phyloP scores from a whole-genome alignment of 177 flowering plant genomes.

The Vitis hybrid region DNA sequence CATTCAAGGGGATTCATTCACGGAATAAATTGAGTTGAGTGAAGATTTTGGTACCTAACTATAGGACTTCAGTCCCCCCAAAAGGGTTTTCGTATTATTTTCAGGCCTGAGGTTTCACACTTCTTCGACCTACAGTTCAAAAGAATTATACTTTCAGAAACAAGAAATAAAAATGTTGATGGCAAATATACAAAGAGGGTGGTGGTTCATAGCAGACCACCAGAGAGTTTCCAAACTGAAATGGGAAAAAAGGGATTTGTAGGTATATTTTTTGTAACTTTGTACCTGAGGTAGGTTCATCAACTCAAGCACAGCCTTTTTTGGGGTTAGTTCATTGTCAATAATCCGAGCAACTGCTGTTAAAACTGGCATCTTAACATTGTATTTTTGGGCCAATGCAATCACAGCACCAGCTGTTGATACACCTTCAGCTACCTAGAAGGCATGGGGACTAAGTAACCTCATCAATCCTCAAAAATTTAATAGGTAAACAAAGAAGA shows the following conservation, averaged over 20 bases:
- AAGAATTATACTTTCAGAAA: not conserved
- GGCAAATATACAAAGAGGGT: not conserved
- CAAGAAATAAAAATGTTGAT: not conserved
- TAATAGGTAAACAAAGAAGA: not conserved
- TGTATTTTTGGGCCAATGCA: slow-evolving; percentile 94
- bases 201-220: no score
- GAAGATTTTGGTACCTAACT: not conserved
- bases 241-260: no score
- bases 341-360: slow-evolving; percentile 98
- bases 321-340: slow-evolving; percentile 89
- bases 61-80: not conserved
- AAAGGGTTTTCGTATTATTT: not conserved
- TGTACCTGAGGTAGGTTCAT: slow-evolving; percentile 90
- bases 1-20: no score
- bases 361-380: slow-evolving; percentile 92
- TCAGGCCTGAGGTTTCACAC: slow-evolving; percentile 19
- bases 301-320: slow-evolving; percentile 82
- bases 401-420: slow-evolving; percentile 98
- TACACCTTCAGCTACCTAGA: slow-evolving; percentile 96
- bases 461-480: slow-evolving; percentile 3
- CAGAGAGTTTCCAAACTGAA: not conserved
- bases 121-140: slow-evolving; percentile 55
- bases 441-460: not conserved
- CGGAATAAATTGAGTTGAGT: no score
- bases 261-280: no score